Base-by-base conservation (phyloP, 352 stramenopile species). In the Halophytophthora polymorphica region DNA sequence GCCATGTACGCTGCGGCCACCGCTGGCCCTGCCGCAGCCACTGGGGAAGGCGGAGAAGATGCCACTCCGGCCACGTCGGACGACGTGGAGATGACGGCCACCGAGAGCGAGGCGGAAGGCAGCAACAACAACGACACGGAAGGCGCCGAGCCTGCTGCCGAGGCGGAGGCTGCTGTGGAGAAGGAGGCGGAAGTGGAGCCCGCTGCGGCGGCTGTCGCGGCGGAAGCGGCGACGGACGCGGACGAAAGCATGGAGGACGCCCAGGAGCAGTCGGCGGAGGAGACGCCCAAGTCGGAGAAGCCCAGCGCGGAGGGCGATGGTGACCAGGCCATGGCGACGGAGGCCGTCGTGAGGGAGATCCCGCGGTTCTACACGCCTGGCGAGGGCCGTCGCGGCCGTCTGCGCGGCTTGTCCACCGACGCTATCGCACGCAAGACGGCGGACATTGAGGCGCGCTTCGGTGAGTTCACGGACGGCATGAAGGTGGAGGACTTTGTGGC, bases 401-500 rank as follows among this genome's bases (percentile, higher is more conserved):
- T 83, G 45, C 73, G 80, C 37, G 76, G 75, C 0, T 50, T 91
- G 17, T 88, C 80, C 19, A 84, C 66, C 5, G 80, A 89, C 41
- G 61, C 75, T 2, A 83, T 91, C 45, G 58, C 65, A 0, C 73
- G 73, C 38, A 91, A 88, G 49, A 71, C 49, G 38, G 71, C 52
- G 25, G 83, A 92, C 45, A 92, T 94, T 52, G 83, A 92, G 36
- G 65, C 77, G 18, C 79, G 81, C 6, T 94, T 94, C 42, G 61
- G 68, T 14, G 78, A 92, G 18, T 90, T 88, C 42, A 63, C 79
- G 1, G 81, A 94, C 13, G 83, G 83, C 33, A 90, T 94, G 77
- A 90, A 87, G 41, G 76, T 92, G 11, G 80, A 92, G 47, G 78
- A 90, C 43, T 94, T 94, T 58, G 95, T 98, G 33, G 78, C 91